Evolutionary conservation across 345 rosid genomes (phyloP).

Genomic region (Erodium maritimum): DNA sequence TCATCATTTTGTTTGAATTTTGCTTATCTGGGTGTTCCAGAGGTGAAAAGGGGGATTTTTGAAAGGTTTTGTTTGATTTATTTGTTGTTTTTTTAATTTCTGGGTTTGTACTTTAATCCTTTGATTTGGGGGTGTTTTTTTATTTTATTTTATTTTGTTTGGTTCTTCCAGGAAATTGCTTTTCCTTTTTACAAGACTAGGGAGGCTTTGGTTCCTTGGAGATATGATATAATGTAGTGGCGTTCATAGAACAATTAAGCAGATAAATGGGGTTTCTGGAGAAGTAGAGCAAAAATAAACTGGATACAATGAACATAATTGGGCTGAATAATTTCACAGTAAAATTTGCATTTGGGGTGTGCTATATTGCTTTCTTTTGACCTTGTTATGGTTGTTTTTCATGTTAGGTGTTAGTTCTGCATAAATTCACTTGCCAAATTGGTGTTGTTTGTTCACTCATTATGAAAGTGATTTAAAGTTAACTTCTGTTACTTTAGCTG

Average conservation of each 20-base stretch:
- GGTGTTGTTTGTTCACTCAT: too few relatives aligned
- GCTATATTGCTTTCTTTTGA: too few relatives aligned
- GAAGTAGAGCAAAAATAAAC: too few relatives aligned
- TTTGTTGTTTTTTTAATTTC: not conserved
- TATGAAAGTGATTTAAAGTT: not conserved
- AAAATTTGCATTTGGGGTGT: too few relatives aligned
- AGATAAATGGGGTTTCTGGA: too few relatives aligned
- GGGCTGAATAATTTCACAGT: not conserved
- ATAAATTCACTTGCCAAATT: too few relatives aligned
- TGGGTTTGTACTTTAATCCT: not conserved
- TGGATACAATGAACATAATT: not conserved
- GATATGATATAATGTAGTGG: not conserved
- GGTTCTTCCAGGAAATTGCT: not conserved
- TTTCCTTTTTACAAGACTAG: not conserved
- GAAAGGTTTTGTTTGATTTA: not conserved
- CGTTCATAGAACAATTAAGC: too few relatives aligned
- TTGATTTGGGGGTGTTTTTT: not conserved
- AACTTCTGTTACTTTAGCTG: not conserved
- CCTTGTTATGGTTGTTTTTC: too few relatives aligned
- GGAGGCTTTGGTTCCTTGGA: not conserved
- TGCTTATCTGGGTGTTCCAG: too few relatives aligned
- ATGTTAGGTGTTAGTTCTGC: too few relatives aligned
- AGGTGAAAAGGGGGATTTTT: not conserved
- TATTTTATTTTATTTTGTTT: not conserved
- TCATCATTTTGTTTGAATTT: not conserved